A percentile compares a stretch with the other conserved stretches of the same genome.
Conservation (phyloP, 257 asterid species). For the Ligustrum vulgare region DNA sequence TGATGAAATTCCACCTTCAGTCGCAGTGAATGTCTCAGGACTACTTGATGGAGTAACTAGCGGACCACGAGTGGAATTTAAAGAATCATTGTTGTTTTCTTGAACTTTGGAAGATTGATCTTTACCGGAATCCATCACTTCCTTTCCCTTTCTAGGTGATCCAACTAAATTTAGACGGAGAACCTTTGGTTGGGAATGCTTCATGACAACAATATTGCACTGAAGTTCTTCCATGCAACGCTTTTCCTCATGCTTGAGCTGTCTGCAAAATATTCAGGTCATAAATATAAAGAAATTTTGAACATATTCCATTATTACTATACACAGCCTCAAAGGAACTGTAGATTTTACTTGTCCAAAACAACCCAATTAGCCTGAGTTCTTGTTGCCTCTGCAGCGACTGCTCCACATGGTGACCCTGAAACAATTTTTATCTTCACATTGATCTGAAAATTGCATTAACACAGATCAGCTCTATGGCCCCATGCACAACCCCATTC, state of each 20-base stretch:
- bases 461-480: constrained; percentile 9
- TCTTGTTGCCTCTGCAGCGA: constrained; percentile 89
- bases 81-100: constrained; percentile 36
- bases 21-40: constrained; percentile 90
- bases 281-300: neutral
- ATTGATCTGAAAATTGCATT: constrained; percentile 58
- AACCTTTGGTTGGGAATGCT: constrained; percentile 86
- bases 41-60: constrained; percentile 93
- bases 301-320: neutral
- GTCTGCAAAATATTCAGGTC: constrained; percentile 45
- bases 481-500: neutral
- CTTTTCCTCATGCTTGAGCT: constrained; percentile 81
- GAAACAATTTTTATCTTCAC: constrained; percentile 89
- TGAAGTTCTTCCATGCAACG: constrained; percentile 93
- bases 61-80: constrained; percentile 64
- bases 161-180: constrained; percentile 87
- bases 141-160: constrained; percentile 56
- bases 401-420: constrained; percentile 72
- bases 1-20: constrained; percentile 89
- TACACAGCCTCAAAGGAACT: neutral
- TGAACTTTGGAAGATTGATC: constrained; percentile 37
- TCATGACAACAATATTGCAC: constrained; percentile 96
- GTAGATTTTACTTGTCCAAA: constrained; percentile 68
- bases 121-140: constrained; percentile 30
- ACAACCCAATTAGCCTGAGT: constrained; percentile 94